phyloP scores from a whole-genome alignment of 2,329 filamentous ascomycete species.

The Sporothrix pallida region DNA sequence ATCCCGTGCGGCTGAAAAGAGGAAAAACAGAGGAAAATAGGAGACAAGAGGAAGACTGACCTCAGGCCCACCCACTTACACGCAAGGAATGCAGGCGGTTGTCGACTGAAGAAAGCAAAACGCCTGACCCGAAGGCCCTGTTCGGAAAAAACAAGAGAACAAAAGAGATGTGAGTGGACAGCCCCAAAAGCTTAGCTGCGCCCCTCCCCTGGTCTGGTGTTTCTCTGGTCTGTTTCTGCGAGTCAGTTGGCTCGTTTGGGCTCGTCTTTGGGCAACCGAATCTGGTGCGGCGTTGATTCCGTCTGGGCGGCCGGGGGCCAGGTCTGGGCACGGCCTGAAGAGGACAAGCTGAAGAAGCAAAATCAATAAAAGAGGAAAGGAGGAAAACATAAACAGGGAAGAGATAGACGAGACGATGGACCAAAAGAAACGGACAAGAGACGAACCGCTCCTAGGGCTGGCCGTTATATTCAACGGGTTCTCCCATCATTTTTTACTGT shows the following conservation, averaged over 20 bases:
- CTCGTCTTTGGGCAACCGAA: no score
- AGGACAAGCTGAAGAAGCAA: constrained; percentile 1
- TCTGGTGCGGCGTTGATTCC: not conserved
- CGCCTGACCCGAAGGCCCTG: not conserved
- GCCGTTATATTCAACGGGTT: not conserved
- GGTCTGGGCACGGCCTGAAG: not conserved
- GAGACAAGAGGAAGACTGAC: not conserved
- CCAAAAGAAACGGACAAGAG: not conserved
- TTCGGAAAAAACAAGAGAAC: not conserved
- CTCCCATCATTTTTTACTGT: not conserved
- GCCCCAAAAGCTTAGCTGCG: constrained; percentile 23
- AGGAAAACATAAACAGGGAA: not conserved
- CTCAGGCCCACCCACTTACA: not conserved
- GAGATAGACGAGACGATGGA: not conserved
- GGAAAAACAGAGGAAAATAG: not conserved
- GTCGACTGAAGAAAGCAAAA: not conserved
- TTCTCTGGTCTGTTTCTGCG: not conserved
- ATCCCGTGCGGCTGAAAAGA: constrained; percentile 18
- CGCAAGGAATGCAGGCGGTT: not conserved
- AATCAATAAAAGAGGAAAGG: not conserved
- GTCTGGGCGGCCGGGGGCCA: constrained; percentile 2
- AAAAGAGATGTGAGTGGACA: not conserved
- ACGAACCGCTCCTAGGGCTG: not conserved
- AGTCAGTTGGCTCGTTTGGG: no score
- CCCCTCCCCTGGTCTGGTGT: not conserved